Base-by-base conservation (phyloP, 768 basidiomycete species). In the Mycena indigotica region DNA sequence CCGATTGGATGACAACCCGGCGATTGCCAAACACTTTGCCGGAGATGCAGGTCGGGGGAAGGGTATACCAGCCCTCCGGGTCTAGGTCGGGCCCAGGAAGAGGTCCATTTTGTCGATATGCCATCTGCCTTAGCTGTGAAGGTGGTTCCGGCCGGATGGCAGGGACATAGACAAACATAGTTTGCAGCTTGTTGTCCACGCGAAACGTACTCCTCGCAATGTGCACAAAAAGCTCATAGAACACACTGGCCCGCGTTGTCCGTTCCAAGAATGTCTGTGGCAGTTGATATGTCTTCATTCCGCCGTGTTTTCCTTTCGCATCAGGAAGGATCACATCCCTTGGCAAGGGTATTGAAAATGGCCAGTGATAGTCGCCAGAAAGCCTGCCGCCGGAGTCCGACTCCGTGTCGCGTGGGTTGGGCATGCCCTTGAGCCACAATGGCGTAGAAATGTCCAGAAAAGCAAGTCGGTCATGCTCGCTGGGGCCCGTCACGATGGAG, bases 281-380 rank as follows among this genome's bases (percentile, higher is more conserved):
- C 24, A 70, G 57, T 6, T 68, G 61, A 24, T 63, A 67, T 2
- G 53, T 53, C 44, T 50, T 24, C 24, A 50, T 40, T 3, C 38
- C 57, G 5, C 62, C 60, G 5, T 52, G 39, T 48, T 57, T 60
- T 28, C 35, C 52, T 16, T 41, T 17, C 5, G 55, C 46, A 50
- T 62, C 50, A 0, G 62, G 49, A 19, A 72, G 51, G 13, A 62
- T 61, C 6, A 71, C 67, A 35, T 70, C 67, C 16, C 64, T 66
- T 13, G 78, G 77, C 60, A 78, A 72, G 3, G 70, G 58, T 54
- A 80, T 72, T 3, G 73, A 71, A 55, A 78, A 77, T 5, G 75
- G 73, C 73, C 75, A 77, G 1, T 63, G 64, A 52, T 76, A 77
- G 25, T 66, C 63, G 21, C 78, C 77, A 0, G 66, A 64, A 23